Percentiles rank a stretch among this genome's conserved stretches.
Conservation (phyloP, 306 rosid genomes). For the Quercus mongolica region DNA sequence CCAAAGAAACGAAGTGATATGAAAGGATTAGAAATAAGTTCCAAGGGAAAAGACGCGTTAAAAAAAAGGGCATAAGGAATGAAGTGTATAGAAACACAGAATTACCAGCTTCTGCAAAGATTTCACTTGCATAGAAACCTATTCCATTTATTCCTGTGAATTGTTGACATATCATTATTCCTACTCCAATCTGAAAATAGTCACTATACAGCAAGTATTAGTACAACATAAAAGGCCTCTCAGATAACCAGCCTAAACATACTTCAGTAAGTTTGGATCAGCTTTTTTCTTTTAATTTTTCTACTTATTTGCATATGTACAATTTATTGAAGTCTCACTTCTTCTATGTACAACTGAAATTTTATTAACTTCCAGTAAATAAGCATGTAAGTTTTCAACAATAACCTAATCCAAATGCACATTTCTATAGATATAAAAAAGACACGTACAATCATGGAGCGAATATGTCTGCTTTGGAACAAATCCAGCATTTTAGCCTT, state of each 20-base stretch:
- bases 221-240: neutral
- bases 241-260: neutral
- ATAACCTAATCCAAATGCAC: neutral
- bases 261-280: too few species aligned
- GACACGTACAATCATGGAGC: slow-evolving; percentile 28
- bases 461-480: slow-evolving; percentile 30
- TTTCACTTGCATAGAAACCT: slow-evolving; percentile 48
- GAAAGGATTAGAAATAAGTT: neutral
- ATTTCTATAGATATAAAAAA: slow-evolving; percentile 5
- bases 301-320: too few species aligned
- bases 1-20: neutral
- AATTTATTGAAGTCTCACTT: too few species aligned
- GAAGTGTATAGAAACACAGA: neutral
- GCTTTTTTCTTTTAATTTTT: too few species aligned
- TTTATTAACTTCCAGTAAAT: too few species aligned
- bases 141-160: slow-evolving; percentile 47
- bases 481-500: slow-evolving; percentile 26
- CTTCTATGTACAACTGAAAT: too few species aligned
- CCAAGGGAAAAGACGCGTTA: neutral
- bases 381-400: too few species aligned
- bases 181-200: slow-evolving; percentile 42
- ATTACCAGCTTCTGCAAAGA: slow-evolving; percentile 43
- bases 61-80: neutral
- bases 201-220: slow-evolving; percentile 1
- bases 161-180: slow-evolving; percentile 51